A percentile compares a stretch with the other conserved stretches of the same genome.
Conservation (phyloP, 2,329 filamentous ascomycete species). For the Teratosphaeria pseudoeucalypti region DNA sequence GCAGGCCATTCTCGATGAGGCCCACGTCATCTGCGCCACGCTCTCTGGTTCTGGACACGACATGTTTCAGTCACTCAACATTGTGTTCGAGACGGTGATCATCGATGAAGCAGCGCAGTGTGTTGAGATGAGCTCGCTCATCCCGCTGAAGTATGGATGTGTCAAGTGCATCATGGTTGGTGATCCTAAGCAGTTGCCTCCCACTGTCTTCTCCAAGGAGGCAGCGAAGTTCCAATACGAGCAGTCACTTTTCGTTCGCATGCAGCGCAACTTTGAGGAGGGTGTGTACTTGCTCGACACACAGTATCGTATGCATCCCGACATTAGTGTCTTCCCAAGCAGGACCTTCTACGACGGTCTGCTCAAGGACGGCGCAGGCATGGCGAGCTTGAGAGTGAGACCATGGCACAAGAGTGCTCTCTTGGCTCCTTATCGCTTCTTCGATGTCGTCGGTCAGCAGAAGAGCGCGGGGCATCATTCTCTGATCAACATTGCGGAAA, state of each 20-base stretch:
- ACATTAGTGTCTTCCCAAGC: conserved; percentile 87
- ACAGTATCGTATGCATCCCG: conserved; percentile 98
- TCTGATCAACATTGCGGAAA: conserved; percentile 76
- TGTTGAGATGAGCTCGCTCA: conserved; percentile 90
- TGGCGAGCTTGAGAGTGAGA: conserved; percentile 63
- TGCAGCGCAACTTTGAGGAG: conserved; percentile 84
- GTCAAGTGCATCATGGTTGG: conserved; percentile 94
- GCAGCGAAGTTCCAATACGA: conserved; percentile 91
- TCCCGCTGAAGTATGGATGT: conserved; percentile 94
- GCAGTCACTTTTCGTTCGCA: conserved; percentile 94
- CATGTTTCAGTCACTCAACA: conserved; percentile 86
- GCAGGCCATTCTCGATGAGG: conserved; percentile 80
- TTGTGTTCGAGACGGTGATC: conserved; percentile 97
- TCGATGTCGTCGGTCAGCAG: conserved; percentile 85
- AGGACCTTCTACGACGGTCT: conserved; percentile 83
- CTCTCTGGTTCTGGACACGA: conserved; percentile 94
- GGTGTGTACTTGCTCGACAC: conserved; percentile 92
- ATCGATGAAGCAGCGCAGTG: conserved; percentile 98
- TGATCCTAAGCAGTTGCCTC: conserved; percentile 93
- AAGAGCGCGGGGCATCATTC: conserved; percentile 83
- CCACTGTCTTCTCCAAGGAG: conserved; percentile 88
- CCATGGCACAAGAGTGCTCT: conserved; percentile 78
- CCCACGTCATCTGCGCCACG: conserved; percentile 89
- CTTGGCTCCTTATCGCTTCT: conserved; percentile 91
- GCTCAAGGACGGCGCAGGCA: conserved; percentile 73